Percentiles rank a stretch among this genome's conserved stretches.
Conservation (phyloP, 1,139 yeast genomes). For the Debaryomycetaceae sp. region DNA sequence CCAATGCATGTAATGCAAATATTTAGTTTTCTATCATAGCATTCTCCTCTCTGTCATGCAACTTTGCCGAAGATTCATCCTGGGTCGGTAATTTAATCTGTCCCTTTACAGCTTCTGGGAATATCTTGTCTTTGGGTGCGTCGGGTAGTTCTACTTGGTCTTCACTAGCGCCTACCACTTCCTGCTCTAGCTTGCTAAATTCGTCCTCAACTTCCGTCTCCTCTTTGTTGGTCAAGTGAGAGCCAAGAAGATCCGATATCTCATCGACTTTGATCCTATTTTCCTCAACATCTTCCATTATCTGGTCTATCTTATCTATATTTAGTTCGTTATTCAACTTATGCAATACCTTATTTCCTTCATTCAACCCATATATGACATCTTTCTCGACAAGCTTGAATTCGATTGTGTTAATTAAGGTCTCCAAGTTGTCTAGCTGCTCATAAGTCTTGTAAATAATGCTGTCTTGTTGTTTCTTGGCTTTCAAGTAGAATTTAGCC, state of each 20-base stretch:
- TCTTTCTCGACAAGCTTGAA: constrained; percentile 86
- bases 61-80: constrained; percentile 5
- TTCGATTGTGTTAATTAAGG: constrained; percentile 72
- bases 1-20: neutral
- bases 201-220: constrained; percentile 70
- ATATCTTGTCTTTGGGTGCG: constrained; percentile 14
- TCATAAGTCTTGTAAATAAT: constrained; percentile 65
- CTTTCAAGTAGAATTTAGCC: constrained; percentile 70
- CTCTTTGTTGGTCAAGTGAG: constrained; percentile 49
- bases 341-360: constrained; percentile 74
- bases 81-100: constrained; percentile 7
- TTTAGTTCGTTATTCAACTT: constrained; percentile 76
- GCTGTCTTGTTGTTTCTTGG: constrained; percentile 78
- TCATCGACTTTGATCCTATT: constrained; percentile 77
- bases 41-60: neutral
- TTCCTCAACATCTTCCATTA: constrained; percentile 83
- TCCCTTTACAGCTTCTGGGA: constrained; percentile 21
- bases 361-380: constrained; percentile 71
- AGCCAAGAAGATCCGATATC: constrained; percentile 47
- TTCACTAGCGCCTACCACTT: constrained; percentile 24
- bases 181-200: constrained; percentile 47
- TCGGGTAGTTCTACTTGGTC: constrained; percentile 17
- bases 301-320: constrained; percentile 71
- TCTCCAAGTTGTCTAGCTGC: constrained; percentile 76
- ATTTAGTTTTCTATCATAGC: neutral